These are phyloP conservation scores for Colletotrichum caudatum DNA, from an alignment of 2,329 filamentous ascomycete species.

Conservation along the genomic window DNA sequence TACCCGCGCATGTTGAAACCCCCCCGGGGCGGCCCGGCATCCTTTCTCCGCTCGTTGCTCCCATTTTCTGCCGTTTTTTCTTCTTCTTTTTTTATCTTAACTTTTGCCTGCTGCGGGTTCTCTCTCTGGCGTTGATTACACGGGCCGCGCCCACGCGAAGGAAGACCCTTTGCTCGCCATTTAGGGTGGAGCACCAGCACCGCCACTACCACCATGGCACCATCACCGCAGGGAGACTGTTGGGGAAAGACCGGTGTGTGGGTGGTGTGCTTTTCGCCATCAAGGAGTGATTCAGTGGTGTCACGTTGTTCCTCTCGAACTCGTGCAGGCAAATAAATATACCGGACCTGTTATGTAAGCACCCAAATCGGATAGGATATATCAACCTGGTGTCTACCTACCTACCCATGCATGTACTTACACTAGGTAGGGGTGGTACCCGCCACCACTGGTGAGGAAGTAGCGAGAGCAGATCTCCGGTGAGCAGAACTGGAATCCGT, in stretches of 20 bases:
- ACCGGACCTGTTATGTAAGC: not conserved
- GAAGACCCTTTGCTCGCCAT: slow-evolving; percentile 2
- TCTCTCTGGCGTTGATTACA: not conserved
- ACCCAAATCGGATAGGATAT: not conserved
- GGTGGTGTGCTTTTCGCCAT: slow-evolving; percentile 16
- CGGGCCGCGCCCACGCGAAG: slow-evolving; percentile 9
- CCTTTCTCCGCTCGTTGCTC: not conserved
- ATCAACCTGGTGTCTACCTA: too few relatives aligned
- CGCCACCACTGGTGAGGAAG: not conserved
- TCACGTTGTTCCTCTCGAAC: not conserved
- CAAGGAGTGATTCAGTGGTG: not conserved
- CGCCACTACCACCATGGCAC: not conserved
- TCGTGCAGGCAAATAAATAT: not conserved
- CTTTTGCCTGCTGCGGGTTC: not conserved
- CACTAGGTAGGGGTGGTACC: too few relatives aligned
- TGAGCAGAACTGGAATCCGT: slow-evolving; percentile 9
- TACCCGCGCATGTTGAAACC: not conserved
- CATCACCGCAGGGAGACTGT: slow-evolving; percentile 18
- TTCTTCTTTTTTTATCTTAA: too few relatives aligned
- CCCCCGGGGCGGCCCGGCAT: not conserved
- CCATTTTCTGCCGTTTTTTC: not conserved
- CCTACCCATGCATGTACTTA: too few relatives aligned
- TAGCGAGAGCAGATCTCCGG: not conserved
- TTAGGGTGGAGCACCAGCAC: not conserved
- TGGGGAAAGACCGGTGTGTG: slow-evolving; percentile 2